Conservation (phyloP, 352 stramenopile genomes). For the Phytopythium cucurbitacearum region DNA sequence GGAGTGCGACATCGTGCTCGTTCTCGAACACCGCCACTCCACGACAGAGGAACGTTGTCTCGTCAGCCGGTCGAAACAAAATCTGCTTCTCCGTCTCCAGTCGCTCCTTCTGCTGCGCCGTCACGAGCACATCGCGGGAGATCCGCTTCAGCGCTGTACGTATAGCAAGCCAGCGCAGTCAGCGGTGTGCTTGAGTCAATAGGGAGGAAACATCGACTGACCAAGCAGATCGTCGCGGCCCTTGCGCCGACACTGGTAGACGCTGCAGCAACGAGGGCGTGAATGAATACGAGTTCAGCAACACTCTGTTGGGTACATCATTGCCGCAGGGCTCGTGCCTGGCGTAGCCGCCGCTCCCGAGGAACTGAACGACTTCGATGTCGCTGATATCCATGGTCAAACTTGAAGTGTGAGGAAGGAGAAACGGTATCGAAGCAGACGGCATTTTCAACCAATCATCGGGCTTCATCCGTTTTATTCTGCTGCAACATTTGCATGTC, state of each 20-base stretch:
- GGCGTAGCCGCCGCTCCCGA: slow-evolving; percentile 61
- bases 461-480: background rate
- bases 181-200: background rate
- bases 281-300: too few species aligned
- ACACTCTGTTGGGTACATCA: background rate
- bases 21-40: slow-evolving; percentile 26
- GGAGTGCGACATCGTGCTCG: slow-evolving; percentile 17
- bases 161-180: background rate
- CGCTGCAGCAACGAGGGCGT: slow-evolving; percentile 17
- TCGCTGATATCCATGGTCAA: slow-evolving; percentile 28
- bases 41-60: slow-evolving; percentile 37
- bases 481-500: background rate
- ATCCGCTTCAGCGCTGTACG: slow-evolving; percentile 59
- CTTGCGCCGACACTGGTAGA: slow-evolving; percentile 38
- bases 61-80: slow-evolving; percentile 9
- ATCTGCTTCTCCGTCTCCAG: slow-evolving; percentile 42
- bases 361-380: slow-evolving; percentile 39
- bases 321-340: slow-evolving; percentile 12
- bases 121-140: slow-evolving; percentile 23
- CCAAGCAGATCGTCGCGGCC: slow-evolving; percentile 23
- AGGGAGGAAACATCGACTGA: slow-evolving; percentile 5
- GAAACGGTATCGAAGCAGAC: too few species aligned
- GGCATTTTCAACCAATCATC: too few species aligned
- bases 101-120: slow-evolving; percentile 34
- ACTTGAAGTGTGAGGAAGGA: background rate